A percentile compares a stretch with the other conserved stretches of the same genome.
Conservation (phyloP, 805 yeast genomes). For the Suhomyces pyralidae region DNA sequence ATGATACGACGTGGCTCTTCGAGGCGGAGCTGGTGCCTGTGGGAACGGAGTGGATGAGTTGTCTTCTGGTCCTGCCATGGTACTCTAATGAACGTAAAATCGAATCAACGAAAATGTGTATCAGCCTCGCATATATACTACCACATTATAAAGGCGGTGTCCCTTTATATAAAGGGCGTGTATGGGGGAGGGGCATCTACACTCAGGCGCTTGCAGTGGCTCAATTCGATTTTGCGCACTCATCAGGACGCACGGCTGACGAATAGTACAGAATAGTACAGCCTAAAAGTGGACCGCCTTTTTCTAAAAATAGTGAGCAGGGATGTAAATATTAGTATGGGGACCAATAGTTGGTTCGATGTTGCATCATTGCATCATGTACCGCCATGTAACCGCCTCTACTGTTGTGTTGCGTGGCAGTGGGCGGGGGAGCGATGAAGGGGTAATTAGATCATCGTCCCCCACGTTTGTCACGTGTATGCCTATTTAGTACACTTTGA, state of each 20-base stretch:
- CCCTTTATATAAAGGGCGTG: not conserved
- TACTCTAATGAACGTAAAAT: not conserved
- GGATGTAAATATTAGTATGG: not conserved
- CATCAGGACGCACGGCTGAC: not conserved
- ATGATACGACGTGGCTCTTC: constrained; percentile 1
- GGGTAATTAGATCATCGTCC: not conserved
- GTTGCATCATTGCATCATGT: no score
- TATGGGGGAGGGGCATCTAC: not conserved
- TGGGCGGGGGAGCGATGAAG: not conserved
- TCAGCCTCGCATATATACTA: not conserved
- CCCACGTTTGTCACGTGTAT: not conserved
- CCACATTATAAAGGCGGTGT: not conserved
- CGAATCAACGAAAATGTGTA: not conserved
- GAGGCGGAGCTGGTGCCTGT: not conserved
- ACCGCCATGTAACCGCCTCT: no score
- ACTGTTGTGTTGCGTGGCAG: not conserved
- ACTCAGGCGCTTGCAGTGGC: not conserved
- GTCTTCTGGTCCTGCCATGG: not conserved
- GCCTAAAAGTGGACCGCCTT: not conserved
- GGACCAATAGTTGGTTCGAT: not conserved
- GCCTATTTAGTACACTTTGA: not conserved
- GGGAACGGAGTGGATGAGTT: not conserved
- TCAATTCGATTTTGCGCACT: not conserved
- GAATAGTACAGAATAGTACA: not conserved
- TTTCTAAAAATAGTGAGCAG: not conserved